phyloP scores from a whole-genome alignment of 495 filamentous ascomycete species.

The Aspergillus cristatus region DNA sequence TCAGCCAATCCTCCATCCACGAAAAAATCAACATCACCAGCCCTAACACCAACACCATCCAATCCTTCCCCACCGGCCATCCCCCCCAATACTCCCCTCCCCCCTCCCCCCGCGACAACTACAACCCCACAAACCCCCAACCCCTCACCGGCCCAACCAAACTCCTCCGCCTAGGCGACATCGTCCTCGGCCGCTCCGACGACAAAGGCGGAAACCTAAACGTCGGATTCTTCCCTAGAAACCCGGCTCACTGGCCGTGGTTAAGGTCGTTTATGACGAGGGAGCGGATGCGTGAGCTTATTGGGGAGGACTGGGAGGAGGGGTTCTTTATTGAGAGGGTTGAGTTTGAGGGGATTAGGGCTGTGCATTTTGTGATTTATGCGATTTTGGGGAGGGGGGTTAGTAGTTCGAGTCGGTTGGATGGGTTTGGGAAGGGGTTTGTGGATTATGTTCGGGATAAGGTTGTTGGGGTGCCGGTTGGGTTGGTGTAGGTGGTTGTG shows the following conservation, averaged over 20 bases:
- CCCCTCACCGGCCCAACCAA: slow-evolving; percentile 13
- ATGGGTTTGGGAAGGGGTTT: slow-evolving; percentile 45
- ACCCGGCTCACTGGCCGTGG: slow-evolving; percentile 34
- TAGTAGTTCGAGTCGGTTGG: slow-evolving; percentile 32
- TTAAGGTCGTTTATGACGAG: slow-evolving; percentile 32
- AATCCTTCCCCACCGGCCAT: slow-evolving; percentile 9
- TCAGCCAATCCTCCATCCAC: slow-evolving; percentile 14
- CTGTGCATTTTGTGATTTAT: slow-evolving; percentile 44
- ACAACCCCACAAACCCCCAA: slow-evolving; percentile 7
- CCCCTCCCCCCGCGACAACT: slow-evolving; percentile 11
- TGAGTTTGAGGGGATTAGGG: slow-evolving; percentile 27
- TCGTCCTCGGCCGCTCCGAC: slow-evolving; percentile 36
- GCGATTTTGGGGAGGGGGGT: slow-evolving; percentile 43
- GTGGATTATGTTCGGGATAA: slow-evolving; percentile 39
- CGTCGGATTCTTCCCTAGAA: slow-evolving; percentile 35
- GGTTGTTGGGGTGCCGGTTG: slow-evolving; percentile 3
- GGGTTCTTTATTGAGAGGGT: slow-evolving; percentile 34
- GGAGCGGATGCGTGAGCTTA: slow-evolving; percentile 20
- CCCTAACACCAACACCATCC: background rate
- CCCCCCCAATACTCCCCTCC: slow-evolving; percentile 6
- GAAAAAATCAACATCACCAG: slow-evolving; percentile 16
- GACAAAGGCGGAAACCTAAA: slow-evolving; percentile 44
- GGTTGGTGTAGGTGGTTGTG: too few relatives aligned
- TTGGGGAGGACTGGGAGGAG: slow-evolving; percentile 30
- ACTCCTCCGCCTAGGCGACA: slow-evolving; percentile 24